Base-by-base conservation (phyloP, 1,284 basidiomycete species). In the Cryptococcus sp. region DNA sequence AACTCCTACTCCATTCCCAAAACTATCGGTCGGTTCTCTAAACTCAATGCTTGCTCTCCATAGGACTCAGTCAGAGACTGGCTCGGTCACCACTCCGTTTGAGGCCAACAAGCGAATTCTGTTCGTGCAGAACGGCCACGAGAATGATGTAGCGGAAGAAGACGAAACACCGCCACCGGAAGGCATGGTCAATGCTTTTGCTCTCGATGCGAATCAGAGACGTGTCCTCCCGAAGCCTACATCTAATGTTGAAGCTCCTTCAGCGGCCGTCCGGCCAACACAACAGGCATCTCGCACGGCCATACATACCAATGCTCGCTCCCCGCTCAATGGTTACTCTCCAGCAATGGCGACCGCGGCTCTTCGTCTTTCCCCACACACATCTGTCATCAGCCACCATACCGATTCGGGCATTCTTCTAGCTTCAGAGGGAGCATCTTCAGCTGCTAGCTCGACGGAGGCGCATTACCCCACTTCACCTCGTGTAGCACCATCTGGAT, bases 121-220 rank as follows among this genome's bases (percentile, higher is more conserved):
- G 16, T 67, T 66, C 40, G 61, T 64, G 5, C 58, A 65, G 46
- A 70, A 70, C 40, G 46, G 56, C 11, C 59, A 62, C 20, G 40
- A 29, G 22, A 53, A 49, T n/a, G 37, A 43, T 26, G 51, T 45
- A 26, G 17, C 3, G 2, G 55, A 41, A 46, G 49, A 39, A 22
- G 49, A 17, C 22, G 16, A 29, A 34, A 40, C 16, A 22, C 29
- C 16, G 16, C 20, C 50, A 23, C 34, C 38, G 19, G 22, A 50
- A 16, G 23, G 15, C 16, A 19, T 20, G 48, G 37, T 49, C 41
- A 22, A 19, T 29, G 15, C 19, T n/a, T 25, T 29, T 34, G 22
- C 47, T 15, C 34, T 37, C 29, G 23, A 23, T 13, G 13, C 47
- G 13, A n/a, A 23, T 11, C 23, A 17, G 25, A 49, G 23, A 16